Evolutionary conservation across 139 green algal species (phyloP), one percentile per base, ranked within the genome.

Genomic region (Zygnema cylindricum): DNA sequence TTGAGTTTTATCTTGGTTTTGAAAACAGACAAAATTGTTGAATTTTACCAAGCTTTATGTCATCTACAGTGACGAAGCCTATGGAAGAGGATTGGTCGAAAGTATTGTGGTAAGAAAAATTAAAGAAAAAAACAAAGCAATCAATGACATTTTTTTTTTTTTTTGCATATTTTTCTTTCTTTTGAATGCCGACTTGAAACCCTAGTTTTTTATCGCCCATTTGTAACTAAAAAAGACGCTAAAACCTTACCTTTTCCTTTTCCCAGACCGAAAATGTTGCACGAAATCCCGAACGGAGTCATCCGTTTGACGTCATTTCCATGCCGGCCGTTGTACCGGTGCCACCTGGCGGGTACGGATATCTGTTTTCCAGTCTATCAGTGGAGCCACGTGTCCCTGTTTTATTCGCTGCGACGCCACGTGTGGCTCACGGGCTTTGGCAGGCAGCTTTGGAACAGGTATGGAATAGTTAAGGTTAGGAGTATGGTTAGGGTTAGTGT

Each of bases 31-130:
- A 63, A 63, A 63, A 16, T 63, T 71, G 41, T 83, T 83, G 33
- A 40, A 40, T 32, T 83, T 49, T n/a, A 83, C 43, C 30, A 83
- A 83, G 76, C n/a, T 83, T 7, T 83, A 83, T 55, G 76, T 83
- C 33, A 75, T 83, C n/a, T 83, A 83, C n/a, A 71, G 41, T 7
- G 76, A 83, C 76, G 76, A 83, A 49, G 49, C 76, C 33, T 83
- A 83, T 35, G 76, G 76, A 49, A 49, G 76, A 7, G 76, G 41
- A 33, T 35, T 83, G 76, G n/a, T 49, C 76, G 36, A 83, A 32
- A 55, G 49, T 35, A 30, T 83, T 49, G 69, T 55, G 1, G 76
- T 83, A 55, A 83, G 76, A 32, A 83, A 33, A 35, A 78, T 38
- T 36, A 36, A 38, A 38, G 71, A 21, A 38, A 69, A 21, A 38